These are phyloP conservation scores for Dioscorea dumetorum DNA, from an alignment of 106 monocot species.

Conservation along the genomic window DNA sequence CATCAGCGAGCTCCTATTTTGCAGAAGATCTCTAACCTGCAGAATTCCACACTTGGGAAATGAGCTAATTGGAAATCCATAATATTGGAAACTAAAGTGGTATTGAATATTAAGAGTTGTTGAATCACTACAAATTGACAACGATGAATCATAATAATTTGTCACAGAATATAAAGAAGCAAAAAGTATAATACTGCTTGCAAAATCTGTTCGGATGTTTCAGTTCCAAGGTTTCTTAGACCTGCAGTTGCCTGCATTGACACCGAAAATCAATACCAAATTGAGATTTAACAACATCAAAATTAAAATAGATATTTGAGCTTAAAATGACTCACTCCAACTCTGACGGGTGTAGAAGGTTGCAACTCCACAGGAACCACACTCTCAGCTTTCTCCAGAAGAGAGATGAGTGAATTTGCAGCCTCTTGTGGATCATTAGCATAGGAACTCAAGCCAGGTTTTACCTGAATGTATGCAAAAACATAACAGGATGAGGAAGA, in stretches of 20 bases:
- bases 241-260: conserved; percentile 80
- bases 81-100: too few species aligned
- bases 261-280: not conserved
- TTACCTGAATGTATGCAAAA: conserved; percentile 7
- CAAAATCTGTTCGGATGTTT: conserved; percentile 71
- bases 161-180: not conserved
- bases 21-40: conserved; percentile 75
- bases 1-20: conserved; percentile 55
- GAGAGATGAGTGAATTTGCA: conserved; percentile 65
- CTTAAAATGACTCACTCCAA: conserved; percentile 58
- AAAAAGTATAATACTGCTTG: conserved; percentile 47
- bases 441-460: conserved; percentile 79
- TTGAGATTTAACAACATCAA: not conserved
- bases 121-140: too few species aligned
- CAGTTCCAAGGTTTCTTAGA: conserved; percentile 69
- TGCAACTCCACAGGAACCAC: conserved; percentile 54
- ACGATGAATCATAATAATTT: not conserved
- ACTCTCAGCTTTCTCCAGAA: conserved; percentile 65
- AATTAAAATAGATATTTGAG: not conserved
- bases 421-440: conserved; percentile 69
- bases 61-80: too few species aligned
- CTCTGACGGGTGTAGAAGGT: conserved; percentile 74
- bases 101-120: too few species aligned
- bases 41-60: not conserved
- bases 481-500: not conserved